Percentiles rank a stretch among this genome's conserved stretches.
These are phyloP conservation scores for Nannochloropsis salina DNA, from an alignment of 108 stramenopile species.

Conservation along the genomic window DNA sequence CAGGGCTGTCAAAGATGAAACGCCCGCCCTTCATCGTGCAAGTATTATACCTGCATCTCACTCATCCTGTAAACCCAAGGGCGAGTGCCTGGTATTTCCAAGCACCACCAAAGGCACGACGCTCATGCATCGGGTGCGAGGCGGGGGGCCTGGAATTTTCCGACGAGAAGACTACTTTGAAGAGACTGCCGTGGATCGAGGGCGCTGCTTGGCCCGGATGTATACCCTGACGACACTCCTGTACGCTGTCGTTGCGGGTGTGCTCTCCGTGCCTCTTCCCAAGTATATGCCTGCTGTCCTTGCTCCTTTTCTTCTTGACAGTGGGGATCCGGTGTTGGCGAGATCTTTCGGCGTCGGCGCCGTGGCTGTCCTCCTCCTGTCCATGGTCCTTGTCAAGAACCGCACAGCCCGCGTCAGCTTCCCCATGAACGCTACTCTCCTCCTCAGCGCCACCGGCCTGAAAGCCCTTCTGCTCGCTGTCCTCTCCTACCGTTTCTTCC, in stretches of 20 bases:
- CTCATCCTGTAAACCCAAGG: too few relatives aligned
- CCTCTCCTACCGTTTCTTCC: neutral
- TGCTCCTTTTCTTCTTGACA: neutral
- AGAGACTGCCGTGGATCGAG: neutral
- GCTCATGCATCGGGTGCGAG: neutral
- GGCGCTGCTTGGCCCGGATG: conserved; percentile 3
- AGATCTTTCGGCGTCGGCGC: neutral
- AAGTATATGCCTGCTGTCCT: neutral
- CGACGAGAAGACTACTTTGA: neutral
- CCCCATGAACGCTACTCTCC: conserved; percentile 3
- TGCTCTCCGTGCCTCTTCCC: neutral
- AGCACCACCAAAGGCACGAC: too few relatives aligned
- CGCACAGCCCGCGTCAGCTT: neutral
- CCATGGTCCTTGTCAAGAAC: neutral
- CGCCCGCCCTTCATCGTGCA: too few relatives aligned
- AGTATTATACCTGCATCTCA: too few relatives aligned
- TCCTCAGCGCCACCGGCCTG: neutral
- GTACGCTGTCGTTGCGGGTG: neutral
- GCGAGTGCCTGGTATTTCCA: too few relatives aligned
- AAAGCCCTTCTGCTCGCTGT: neutral
- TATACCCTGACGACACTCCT: neutral
- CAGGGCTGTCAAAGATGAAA: too few relatives aligned
- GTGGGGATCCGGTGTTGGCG: neutral
- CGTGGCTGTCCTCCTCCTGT: neutral
- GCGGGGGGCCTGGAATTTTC: neutral